Conservation (phyloP, 768 basidiomycete genomes). For the Amylocystis lapponica region DNA sequence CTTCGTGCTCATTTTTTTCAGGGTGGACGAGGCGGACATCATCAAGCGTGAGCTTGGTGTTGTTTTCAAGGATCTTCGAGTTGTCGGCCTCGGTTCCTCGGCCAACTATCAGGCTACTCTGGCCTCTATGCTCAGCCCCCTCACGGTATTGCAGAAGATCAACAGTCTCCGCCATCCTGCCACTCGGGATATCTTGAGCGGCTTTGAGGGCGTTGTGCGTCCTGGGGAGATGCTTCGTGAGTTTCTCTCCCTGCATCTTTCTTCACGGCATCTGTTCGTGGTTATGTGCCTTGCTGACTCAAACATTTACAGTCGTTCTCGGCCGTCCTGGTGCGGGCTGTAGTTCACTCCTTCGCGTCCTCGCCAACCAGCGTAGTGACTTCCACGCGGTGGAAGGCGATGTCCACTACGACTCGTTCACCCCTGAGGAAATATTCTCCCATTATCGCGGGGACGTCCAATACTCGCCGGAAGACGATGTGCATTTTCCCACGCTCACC, state of each 20-base stretch:
- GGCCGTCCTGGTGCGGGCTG: slow-evolving; percentile 86
- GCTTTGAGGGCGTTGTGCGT: slow-evolving; percentile 50
- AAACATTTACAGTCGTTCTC: slow-evolving; percentile 77
- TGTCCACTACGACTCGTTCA: slow-evolving; percentile 71
- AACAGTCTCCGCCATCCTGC: slow-evolving; percentile 52
- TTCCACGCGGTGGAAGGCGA: slow-evolving; percentile 65
- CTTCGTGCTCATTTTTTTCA: slow-evolving; percentile 15
- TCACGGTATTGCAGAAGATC: slow-evolving; percentile 37
- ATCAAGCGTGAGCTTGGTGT: slow-evolving; percentile 55
- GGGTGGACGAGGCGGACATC: slow-evolving; percentile 44
- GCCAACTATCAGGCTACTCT: slow-evolving; percentile 54
- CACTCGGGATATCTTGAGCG: slow-evolving; percentile 46
- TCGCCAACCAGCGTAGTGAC: slow-evolving; percentile 70
- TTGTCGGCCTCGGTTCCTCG: slow-evolving; percentile 52
- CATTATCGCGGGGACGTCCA: slow-evolving; percentile 75
- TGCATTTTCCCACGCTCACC: slow-evolving; percentile 81
- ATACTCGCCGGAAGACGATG: slow-evolving; percentile 81
- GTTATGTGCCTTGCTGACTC: not conserved
- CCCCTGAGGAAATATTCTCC: slow-evolving; percentile 54
- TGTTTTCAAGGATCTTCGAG: slow-evolving; percentile 50
- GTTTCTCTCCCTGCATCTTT: no score
- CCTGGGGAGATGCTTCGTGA: slow-evolving; percentile 67
- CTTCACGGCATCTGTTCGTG: not conserved
- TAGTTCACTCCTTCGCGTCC: slow-evolving; percentile 73
- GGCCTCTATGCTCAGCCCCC: slow-evolving; percentile 55